Percentiles rank a stretch among this genome's conserved stretches.
These are phyloP conservation scores for Penicillium subrubescens DNA, from an alignment of 495 filamentous ascomycete genomes.

Conservation along the genomic window DNA sequence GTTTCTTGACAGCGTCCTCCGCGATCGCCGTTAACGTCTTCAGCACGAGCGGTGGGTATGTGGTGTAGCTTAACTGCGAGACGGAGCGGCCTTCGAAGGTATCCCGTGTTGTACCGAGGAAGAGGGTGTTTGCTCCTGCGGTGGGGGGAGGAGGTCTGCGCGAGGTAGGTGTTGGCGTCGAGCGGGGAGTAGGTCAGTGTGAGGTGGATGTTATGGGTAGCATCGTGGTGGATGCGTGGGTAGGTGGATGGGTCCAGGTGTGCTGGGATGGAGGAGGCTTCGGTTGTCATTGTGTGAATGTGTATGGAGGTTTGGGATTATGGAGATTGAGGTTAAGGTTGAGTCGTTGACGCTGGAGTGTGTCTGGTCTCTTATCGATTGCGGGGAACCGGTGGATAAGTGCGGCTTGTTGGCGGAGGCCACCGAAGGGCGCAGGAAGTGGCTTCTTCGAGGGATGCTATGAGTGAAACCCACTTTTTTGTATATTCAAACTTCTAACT, in stretches of 20 bases:
- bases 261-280: constrained; percentile 26
- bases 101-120: constrained; percentile 86
- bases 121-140: constrained; percentile 88
- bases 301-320: background rate
- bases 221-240: constrained; percentile 36
- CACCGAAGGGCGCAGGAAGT: constrained; percentile 4
- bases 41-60: constrained; percentile 78
- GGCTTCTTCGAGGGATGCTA: background rate
- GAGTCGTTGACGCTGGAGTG: background rate
- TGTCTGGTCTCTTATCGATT: constrained; percentile 23
- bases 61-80: constrained; percentile 74
- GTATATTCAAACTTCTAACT: background rate
- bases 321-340: background rate
- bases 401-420: constrained; percentile 18
- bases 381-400: constrained; percentile 31
- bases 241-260: constrained; percentile 47
- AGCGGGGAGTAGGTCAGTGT: constrained; percentile 63
- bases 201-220: constrained; percentile 42
- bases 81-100: constrained; percentile 77
- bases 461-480: background rate
- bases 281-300: constrained; percentile 20
- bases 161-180: constrained; percentile 58
- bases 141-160: constrained; percentile 73
- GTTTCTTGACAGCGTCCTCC: constrained; percentile 53
- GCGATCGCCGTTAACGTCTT: constrained; percentile 75